These are phyloP conservation scores for Arabidopsis thaliana DNA, from an alignment of 345 rosid species.

Conservation along the genomic window TAIR10.1 NC_003076.8:5434001-5434500, in stretches of 20 bases:
- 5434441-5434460: slow-evolving; percentile 9
- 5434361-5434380: slow-evolving; percentile 22
- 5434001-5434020: slow-evolving; percentile 33
- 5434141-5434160: slow-evolving; percentile 1
- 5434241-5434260: neutral
- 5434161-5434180: neutral
- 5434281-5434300: neutral
- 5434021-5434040: slow-evolving; percentile 23
- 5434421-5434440: slow-evolving; percentile 24
- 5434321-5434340: slow-evolving; percentile 9
- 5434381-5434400: slow-evolving; percentile 14
- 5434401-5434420: neutral
- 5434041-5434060: neutral
- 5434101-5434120: slow-evolving; percentile 28
- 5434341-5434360: slow-evolving; percentile 24
- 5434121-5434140: neutral
- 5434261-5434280: neutral
- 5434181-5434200: slow-evolving; percentile 4
- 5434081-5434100: slow-evolving; percentile 26
- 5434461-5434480: slow-evolving; percentile 41
- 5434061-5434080: slow-evolving; percentile 9
- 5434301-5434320: neutral
- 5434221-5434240: slow-evolving; percentile 23
- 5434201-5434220: slow-evolving; percentile 15
- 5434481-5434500: slow-evolving; percentile 25